Evolutionary conservation across 768 basidiomycete species (phyloP), one percentile per base, ranked within the genome.

Genomic region (Naganishia antarctica): DNA sequence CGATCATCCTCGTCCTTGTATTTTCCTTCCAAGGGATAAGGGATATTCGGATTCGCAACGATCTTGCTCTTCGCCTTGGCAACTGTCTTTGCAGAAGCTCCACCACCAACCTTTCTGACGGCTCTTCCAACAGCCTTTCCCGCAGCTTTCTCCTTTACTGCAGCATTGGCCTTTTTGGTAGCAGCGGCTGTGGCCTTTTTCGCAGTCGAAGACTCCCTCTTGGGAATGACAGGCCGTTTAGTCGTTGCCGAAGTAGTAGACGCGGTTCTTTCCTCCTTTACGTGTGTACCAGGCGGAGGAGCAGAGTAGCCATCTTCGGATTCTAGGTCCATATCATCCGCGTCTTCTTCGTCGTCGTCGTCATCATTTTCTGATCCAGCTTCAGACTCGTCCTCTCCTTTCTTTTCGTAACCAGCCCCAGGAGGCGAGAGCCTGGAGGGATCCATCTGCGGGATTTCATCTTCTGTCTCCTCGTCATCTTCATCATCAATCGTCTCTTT

Each of bases 21-120:
- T 77, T 90, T 90, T 53, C 90, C 91, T 71, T 98, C 94, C 13
- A 96, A 79, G 0, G 91, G 93, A 74, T 90, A 98, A 3, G 86
- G 86, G 69, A 41, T 41, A 31, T 47, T 44, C 4, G 65, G 25
- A 21, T 40, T 57, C 3, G 32, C 41, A 1, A 44, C 49, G 13
- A 31, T 26, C 60, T 66, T 40, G 44, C 45, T 63, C 45, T 62
- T 46, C 16, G 60, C 48, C 25, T 63, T 62, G 5, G 61, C n/a
- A 6, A 31, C 49, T 8, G 66, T 37, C 44, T 48, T 53, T n/a
- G 53, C 53, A 23, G 53, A 57, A 23, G 37, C 53, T 4, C 28
- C 53, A 40, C 53, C 53, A 40, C 53, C 53, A 32, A 29, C 34
- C 46, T 62, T 67, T 45, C 49, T 63, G 0, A 53, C 40, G 23